Evolutionary conservation across 345 rosid genomes (phyloP), one percentile per base, ranked within the genome.

Genomic region (Odontarrhena argentea): DNA sequence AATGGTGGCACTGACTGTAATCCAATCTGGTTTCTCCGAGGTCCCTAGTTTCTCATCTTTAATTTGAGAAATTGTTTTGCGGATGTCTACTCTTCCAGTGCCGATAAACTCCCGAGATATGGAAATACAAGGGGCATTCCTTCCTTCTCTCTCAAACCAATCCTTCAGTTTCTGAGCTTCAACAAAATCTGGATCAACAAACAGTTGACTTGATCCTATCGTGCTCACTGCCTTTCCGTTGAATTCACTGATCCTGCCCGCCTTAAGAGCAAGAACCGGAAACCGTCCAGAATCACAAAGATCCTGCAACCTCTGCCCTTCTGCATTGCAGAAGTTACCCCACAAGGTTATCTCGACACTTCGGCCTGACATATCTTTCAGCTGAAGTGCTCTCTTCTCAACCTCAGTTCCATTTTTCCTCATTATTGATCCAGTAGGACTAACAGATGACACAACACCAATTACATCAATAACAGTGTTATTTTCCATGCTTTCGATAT

Each of bases 11-110:
- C 58, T 71, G 25, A 87, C 83, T 44, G 87, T 79, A 46, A 93
- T 83, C 96, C 97, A 93, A 77, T 93, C 98, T 13, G 97, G 90
- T 74, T 87, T 93, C 51, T 90, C 96, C 18, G 96, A 87, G n/a
- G 93, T 89, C 55, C 97, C 98, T 36, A 93, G 83, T 18, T 74
- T 88, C 81, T 93, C 98, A 52, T 86, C 96, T 64, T 93, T 93
- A 13, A 93, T 87, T 53, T 86, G 94, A 51, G 94, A 82, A 22
- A 90, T 55, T 2, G 86, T 83, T 65, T 89, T 93, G 4, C 84
- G 78, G 37, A 69, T 59, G 67, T 93, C 97, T 13, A 71, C 47
- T 81, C 77, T 76, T 18, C 83, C 76, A 47, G 47, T 14, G 50
- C 81, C 74, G 6, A 82, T 49, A 38, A 68, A 60, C 75, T 92